phyloP scores from a whole-genome alignment of 2,329 filamentous ascomycete species.

The Aurifilum marmelostoma region DNA sequence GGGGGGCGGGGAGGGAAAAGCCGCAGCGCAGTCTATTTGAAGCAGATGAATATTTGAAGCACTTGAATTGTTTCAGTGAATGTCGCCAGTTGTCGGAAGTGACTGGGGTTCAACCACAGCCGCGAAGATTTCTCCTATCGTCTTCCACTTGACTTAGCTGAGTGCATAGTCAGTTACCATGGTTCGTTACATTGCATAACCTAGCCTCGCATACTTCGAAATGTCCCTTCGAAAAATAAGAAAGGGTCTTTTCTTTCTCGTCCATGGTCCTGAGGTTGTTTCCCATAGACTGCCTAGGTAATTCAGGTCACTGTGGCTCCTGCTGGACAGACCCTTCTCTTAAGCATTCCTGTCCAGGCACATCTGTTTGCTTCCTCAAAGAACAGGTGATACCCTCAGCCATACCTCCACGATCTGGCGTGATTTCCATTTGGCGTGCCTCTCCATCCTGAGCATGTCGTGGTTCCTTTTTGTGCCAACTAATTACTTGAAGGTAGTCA shows the following conservation, averaged over 20 bases:
- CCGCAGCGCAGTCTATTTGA: background rate
- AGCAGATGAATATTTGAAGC: background rate
- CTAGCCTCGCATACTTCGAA: background rate
- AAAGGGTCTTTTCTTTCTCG: background rate
- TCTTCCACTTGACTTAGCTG: background rate
- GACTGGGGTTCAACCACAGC: background rate
- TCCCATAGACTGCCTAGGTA: slow-evolving; percentile 17
- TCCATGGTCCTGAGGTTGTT: slow-evolving; percentile 12
- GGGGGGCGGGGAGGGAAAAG: too few relatives aligned
- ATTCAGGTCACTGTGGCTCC: slow-evolving; percentile 25
- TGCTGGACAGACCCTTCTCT: slow-evolving; percentile 32
- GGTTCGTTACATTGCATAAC: background rate
- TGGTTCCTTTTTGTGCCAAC: too few relatives aligned
- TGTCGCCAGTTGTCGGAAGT: background rate
- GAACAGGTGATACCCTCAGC: slow-evolving; percentile 10
- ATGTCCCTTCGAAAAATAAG: background rate
- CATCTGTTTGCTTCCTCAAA: slow-evolving; percentile 14
- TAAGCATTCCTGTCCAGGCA: slow-evolving; percentile 25
- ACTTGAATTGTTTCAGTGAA: background rate
- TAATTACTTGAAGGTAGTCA: too few relatives aligned
- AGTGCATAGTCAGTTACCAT: background rate
- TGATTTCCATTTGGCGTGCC: too few relatives aligned
- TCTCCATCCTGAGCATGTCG: too few relatives aligned
- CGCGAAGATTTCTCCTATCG: background rate
- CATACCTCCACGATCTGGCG: slow-evolving; percentile 3